phyloP scores from a whole-genome alignment of 345 rosid genomes.

The Populus euphratica region DNA sequence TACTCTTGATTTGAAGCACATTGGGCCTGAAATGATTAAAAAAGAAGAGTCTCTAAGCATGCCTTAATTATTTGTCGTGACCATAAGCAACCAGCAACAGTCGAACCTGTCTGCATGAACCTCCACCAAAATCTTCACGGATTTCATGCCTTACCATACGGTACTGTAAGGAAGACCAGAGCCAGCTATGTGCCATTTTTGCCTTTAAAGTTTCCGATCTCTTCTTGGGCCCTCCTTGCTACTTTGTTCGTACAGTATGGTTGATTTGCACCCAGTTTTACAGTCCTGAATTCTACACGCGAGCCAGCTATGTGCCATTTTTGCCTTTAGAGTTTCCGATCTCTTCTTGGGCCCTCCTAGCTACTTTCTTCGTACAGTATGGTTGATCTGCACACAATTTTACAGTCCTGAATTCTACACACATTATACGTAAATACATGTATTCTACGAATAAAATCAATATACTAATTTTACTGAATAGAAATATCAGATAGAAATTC shows the following conservation, averaged over 20 bases:
- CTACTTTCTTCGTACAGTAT: too few relatives aligned
- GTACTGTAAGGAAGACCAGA: too few relatives aligned
- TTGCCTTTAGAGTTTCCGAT: background rate
- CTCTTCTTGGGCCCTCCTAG: background rate
- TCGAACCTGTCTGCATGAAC: slow-evolving; percentile 9
- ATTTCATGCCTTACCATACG: background rate
- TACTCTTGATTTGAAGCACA: background rate
- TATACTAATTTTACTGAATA: too few relatives aligned
- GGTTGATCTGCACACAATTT: too few relatives aligned
- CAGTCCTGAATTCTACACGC: too few relatives aligned
- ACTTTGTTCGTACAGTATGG: too few relatives aligned
- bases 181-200: background rate
- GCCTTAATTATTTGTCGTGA: background rate
- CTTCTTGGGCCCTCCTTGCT: background rate
- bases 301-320: too few relatives aligned
- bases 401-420: too few relatives aligned
- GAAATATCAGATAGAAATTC: too few relatives aligned
- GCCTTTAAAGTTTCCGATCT: background rate
- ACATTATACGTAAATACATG: too few relatives aligned
- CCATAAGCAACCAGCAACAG: slow-evolving; percentile 1
- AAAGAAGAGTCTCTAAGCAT: background rate
- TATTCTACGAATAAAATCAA: too few relatives aligned
- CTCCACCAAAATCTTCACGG: slow-evolving; percentile 21
- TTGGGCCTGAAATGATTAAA: background rate
- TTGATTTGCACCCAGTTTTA: too few relatives aligned